These are phyloP conservation scores for Aspergillus olivimuriae DNA, from an alignment of 495 filamentous ascomycete species.

Conservation along the genomic window DNA sequence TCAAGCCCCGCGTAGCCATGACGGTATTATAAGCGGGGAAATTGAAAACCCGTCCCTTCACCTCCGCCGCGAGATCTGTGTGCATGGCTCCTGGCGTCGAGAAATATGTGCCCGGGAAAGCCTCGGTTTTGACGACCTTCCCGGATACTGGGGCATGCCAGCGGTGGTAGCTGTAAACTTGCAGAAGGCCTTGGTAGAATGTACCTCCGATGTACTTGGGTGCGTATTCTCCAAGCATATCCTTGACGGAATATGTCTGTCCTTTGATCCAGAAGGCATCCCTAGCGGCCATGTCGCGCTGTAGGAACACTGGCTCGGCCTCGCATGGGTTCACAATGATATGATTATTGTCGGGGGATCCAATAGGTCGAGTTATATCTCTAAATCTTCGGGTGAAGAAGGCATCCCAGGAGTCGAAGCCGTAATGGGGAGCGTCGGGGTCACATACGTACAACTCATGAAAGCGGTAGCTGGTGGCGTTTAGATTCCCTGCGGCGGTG, in stretches of 20 bases:
- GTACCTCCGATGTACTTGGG: constrained; percentile 48
- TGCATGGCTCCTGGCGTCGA: constrained; percentile 11
- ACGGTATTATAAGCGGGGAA: constrained; percentile 40
- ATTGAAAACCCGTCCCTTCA: constrained; percentile 9
- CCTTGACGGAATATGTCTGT: constrained; percentile 3
- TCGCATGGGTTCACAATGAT: constrained; percentile 59
- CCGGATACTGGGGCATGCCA: constrained; percentile 61
- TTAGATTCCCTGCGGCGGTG: constrained; percentile 19
- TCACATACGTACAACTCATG: background rate
- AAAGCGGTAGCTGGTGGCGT: background rate
- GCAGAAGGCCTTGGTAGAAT: constrained; percentile 60
- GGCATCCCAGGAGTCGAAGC: constrained; percentile 61
- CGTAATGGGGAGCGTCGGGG: constrained; percentile 13
- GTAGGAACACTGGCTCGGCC: constrained; percentile 24
- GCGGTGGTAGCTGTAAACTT: constrained; percentile 56
- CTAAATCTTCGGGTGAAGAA: constrained; percentile 62
- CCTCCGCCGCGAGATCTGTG: constrained; percentile 29
- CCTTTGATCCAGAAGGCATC: constrained; percentile 1
- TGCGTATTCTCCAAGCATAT: constrained; percentile 52
- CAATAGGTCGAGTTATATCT: constrained; percentile 49
- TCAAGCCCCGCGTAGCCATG: constrained; percentile 48
- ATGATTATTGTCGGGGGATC: constrained; percentile 28
- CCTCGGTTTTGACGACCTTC: constrained; percentile 43
- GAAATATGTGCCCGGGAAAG: constrained; percentile 59
- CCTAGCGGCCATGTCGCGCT: background rate